Conservation (phyloP, 2,329 filamentous ascomycete species). For the Lachnellula suecica region DNA sequence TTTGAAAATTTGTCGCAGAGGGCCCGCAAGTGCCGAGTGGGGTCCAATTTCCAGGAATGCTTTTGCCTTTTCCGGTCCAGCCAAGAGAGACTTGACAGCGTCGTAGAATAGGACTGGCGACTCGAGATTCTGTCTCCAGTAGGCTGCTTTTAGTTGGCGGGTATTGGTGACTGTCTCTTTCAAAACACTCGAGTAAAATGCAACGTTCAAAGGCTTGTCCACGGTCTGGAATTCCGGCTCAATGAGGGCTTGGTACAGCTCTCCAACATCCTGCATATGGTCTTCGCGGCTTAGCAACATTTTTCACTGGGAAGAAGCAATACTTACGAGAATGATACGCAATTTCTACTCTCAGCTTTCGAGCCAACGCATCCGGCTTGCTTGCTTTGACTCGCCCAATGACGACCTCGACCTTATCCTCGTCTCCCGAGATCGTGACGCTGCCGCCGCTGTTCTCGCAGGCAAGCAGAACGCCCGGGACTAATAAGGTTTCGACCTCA, state of each 20-base stretch:
- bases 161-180: not conserved
- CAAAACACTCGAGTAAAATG: not conserved
- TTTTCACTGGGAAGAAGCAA: no score
- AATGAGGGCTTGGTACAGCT: not conserved
- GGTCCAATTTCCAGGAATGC: conserved; percentile 12
- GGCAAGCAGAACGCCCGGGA: conserved; percentile 27
- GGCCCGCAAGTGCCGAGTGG: conserved; percentile 7
- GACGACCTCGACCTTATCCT: conserved; percentile 11
- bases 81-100: conserved; percentile 21
- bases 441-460: conserved; percentile 27
- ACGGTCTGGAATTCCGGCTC: not conserved
- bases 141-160: conserved; percentile 19
- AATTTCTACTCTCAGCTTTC: conserved; percentile 20
- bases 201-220: not conserved
- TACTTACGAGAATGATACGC: conserved; percentile 34
- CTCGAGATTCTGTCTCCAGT: conserved; percentile 46
- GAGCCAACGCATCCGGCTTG: conserved; percentile 19
- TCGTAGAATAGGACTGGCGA: conserved; percentile 41
- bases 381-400: conserved; percentile 10
- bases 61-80: not conserved
- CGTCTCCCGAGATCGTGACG: conserved; percentile 26
- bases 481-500: conserved; percentile 23
- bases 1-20: conserved; percentile 11
- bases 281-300: no score
- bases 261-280: not conserved